These are phyloP conservation scores for Cymodocea nodosa DNA, from an alignment of 116 monocot genomes.

Conservation along the genomic window DNA sequence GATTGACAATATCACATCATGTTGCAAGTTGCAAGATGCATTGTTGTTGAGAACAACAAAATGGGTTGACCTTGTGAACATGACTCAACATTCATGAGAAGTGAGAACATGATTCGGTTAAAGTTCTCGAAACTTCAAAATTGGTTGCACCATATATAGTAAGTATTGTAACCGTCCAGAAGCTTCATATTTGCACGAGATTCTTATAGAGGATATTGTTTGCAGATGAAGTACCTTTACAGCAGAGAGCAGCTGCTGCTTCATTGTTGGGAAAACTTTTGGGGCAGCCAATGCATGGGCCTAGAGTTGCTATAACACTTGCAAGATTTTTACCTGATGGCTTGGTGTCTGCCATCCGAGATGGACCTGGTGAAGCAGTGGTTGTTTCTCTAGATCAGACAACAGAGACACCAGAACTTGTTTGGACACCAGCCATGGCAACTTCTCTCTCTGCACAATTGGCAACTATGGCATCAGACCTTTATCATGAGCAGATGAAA, in stretches of 20 bases:
- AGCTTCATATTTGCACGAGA: background rate
- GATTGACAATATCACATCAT: no score
- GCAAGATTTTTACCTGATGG: conserved; percentile 98
- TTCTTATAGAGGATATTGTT: background rate
- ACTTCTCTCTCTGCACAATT: conserved; percentile 93
- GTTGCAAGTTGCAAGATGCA: no score
- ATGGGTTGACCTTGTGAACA: no score
- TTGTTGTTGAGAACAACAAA: no score
- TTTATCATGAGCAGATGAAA: conserved; percentile 91
- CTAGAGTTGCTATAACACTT: conserved; percentile 88
- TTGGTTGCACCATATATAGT: no score
- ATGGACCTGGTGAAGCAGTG: conserved; percentile 94
- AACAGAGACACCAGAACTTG: conserved; percentile 99
- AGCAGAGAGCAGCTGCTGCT: conserved; percentile 93
- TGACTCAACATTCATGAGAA: no score
- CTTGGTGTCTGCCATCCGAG: conserved; percentile 78
- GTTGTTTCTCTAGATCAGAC: conserved; percentile 80
- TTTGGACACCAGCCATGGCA: conserved; percentile 99
- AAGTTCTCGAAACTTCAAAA: no score
- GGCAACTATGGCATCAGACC: conserved; percentile 93
- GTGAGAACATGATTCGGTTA: no score
- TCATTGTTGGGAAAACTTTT: conserved; percentile 89
- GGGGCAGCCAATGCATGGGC: conserved; percentile 98
- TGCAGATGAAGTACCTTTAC: conserved; percentile 90
- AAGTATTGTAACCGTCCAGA: no score